phyloP scores from a whole-genome alignment of 495 filamentous ascomycete genomes.

The Filosporella fistucella region DNA sequence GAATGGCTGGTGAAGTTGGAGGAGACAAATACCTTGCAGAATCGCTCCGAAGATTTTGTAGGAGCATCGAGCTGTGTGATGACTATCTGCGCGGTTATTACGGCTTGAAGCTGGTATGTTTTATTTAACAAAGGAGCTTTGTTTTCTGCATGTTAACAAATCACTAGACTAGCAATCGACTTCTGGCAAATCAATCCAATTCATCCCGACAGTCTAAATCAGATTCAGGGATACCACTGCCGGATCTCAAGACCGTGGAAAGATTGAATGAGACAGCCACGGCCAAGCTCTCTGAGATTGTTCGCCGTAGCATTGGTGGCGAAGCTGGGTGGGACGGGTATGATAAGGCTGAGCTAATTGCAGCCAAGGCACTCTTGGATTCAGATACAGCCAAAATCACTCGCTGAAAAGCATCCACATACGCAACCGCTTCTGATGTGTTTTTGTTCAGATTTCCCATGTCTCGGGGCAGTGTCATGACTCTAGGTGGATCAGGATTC shows the following conservation, averaged over 20 bases:
- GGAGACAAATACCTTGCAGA: slow-evolving; percentile 53
- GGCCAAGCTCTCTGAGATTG: slow-evolving; percentile 69
- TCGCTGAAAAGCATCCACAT: too few species aligned
- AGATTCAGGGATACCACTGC: slow-evolving; percentile 37
- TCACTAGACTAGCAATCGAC: slow-evolving; percentile 21
- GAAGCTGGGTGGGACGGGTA: slow-evolving; percentile 70
- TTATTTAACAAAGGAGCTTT: not conserved
- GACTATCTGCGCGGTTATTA: slow-evolving; percentile 91
- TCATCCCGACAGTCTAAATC: slow-evolving; percentile 17
- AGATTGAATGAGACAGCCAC: slow-evolving; percentile 70
- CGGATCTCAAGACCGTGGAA: slow-evolving; percentile 50
- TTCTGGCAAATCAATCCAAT: slow-evolving; percentile 11
- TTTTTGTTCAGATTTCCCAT: too few species aligned
- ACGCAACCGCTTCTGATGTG: too few species aligned
- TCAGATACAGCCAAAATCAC: slow-evolving; percentile 21
- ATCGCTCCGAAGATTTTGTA: slow-evolving; percentile 75
- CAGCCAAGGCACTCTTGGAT: slow-evolving; percentile 69
- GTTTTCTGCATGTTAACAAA: slow-evolving; percentile 13
- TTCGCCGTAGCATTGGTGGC: slow-evolving; percentile 52
- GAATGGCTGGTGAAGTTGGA: slow-evolving; percentile 37
- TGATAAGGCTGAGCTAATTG: slow-evolving; percentile 68
- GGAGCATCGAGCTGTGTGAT: slow-evolving; percentile 90
- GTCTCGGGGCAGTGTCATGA: too few species aligned
- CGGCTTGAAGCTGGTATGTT: slow-evolving; percentile 72
- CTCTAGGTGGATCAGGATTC: not conserved